Percentiles rank a stretch among this genome's conserved stretches.
Evolutionary conservation across 2,329 filamentous ascomycete genomes (phyloP).

Genomic region (Cladosporium sp.): DNA sequence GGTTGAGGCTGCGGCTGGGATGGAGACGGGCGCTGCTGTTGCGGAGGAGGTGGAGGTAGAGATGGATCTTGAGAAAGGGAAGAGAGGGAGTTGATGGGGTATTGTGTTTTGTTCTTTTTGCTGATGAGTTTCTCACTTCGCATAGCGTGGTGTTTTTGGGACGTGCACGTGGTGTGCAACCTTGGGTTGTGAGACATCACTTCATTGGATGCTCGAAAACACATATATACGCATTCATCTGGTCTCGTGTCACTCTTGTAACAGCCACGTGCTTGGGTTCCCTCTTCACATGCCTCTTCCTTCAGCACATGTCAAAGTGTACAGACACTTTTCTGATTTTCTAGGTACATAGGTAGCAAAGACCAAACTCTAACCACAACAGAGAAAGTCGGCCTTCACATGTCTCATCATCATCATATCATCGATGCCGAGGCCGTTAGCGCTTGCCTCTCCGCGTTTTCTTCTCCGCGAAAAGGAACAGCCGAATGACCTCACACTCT

Average conservation of each 20-base stretch:
- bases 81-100: neutral
- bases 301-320: slow-evolving; percentile 4
- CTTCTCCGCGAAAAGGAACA: too few relatives aligned
- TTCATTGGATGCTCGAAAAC: too few relatives aligned
- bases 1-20: slow-evolving; percentile 35
- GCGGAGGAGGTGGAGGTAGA: slow-evolving; percentile 22
- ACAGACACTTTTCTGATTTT: too few relatives aligned
- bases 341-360: too few relatives aligned
- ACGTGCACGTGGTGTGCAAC: neutral
- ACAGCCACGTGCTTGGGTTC: too few relatives aligned
- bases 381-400: slow-evolving; percentile 3
- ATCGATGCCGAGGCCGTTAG: slow-evolving; percentile 3
- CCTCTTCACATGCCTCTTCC: too few relatives aligned
- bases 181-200: too few relatives aligned
- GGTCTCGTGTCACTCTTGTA: too few relatives aligned
- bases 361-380: too few relatives aligned
- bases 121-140: neutral
- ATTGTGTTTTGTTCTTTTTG: neutral
- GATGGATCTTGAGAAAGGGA: slow-evolving; percentile 21
- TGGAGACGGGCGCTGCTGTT: slow-evolving; percentile 37
- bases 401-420: neutral
- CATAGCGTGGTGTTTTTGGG: slow-evolving; percentile 5
- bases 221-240: too few relatives aligned
- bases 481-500: slow-evolving; percentile 5
- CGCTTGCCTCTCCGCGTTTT: slow-evolving; percentile 1